These are phyloP conservation scores for Cicer judaicum DNA, from an alignment of 306 rosid species.

Conservation along the genomic window DNA sequence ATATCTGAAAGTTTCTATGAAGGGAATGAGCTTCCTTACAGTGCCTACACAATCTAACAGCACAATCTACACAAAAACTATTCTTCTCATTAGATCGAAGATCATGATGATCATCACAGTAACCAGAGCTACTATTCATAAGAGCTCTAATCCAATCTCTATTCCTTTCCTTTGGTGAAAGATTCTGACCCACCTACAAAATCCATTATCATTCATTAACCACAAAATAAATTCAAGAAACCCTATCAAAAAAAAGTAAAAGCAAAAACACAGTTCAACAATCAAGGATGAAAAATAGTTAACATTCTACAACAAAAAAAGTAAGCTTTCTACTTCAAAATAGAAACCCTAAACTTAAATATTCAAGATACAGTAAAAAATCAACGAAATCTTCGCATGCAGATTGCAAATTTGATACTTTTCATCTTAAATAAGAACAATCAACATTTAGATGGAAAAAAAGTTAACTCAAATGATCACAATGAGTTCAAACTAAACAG, in stretches of 20 bases:
- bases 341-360: constrained; percentile 17
- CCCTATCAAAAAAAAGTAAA: constrained; percentile 10
- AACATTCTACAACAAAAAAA: constrained; percentile 35
- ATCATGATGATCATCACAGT: constrained; percentile 73
- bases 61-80: constrained; percentile 82
- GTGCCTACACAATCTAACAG: constrained; percentile 70
- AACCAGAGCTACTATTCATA: constrained; percentile 62
- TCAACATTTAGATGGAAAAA: neutral
- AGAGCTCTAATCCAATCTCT: constrained; percentile 74
- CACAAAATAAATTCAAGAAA: constrained; percentile 42
- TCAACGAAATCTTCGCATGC: constrained; percentile 38
- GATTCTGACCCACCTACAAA: constrained; percentile 65
- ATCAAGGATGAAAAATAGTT: constrained; percentile 39
- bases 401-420: constrained; percentile 21
- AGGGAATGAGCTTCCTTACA: constrained; percentile 70
- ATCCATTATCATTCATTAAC: constrained; percentile 6
- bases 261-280: constrained; percentile 30
- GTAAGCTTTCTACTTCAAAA: constrained; percentile 23
- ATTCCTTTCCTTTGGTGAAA: constrained; percentile 49
- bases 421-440: constrained; percentile 4
- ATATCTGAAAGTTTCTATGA: constrained; percentile 81
- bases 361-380: constrained; percentile 24
- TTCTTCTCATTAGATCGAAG: constrained; percentile 76
- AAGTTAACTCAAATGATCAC: constrained; percentile 27
- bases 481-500: constrained; percentile 10